A percentile compares a stretch with the other conserved stretches of the same genome.
These are phyloP conservation scores for Insectozyma bohioensis DNA, from an alignment of 1,139 yeast species.

Conservation along the genomic window DNA sequence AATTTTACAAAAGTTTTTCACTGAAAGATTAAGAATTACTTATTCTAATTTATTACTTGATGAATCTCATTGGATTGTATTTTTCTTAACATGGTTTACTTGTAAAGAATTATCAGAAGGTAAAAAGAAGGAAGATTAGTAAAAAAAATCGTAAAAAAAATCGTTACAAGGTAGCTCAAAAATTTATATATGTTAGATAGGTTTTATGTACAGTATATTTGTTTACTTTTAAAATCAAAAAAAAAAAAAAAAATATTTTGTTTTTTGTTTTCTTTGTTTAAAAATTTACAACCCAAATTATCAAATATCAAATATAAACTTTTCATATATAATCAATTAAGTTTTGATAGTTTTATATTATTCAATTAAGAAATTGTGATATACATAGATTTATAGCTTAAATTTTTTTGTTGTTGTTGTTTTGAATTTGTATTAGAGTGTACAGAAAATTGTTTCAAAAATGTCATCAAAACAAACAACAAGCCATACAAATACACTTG, in stretches of 20 bases:
- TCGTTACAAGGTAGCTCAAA: neutral
- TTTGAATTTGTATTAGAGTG: too few relatives aligned
- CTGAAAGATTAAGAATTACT: slow-evolving; percentile 3
- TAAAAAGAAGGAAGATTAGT: neutral
- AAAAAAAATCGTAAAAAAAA: slow-evolving; percentile 1
- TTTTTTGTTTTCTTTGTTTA: too few relatives aligned
- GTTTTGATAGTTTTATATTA: too few relatives aligned
- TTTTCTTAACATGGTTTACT: slow-evolving; percentile 11
- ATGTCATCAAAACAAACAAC: slow-evolving; percentile 5
- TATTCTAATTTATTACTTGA: slow-evolving; percentile 9
- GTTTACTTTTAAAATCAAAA: too few relatives aligned
- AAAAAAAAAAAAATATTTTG: too few relatives aligned
- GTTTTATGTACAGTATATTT: neutral
- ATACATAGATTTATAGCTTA: too few relatives aligned
- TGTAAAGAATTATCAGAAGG: slow-evolving; percentile 6
- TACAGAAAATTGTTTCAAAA: slow-evolving; percentile 13
- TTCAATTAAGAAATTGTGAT: too few relatives aligned
- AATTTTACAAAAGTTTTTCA: slow-evolving; percentile 4
- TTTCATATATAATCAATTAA: too few relatives aligned
- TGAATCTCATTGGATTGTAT: slow-evolving; percentile 13
- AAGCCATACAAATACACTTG: neutral
- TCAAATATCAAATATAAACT: too few relatives aligned
- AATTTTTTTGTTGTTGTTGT: too few relatives aligned
- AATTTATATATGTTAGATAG: slow-evolving; percentile 3
- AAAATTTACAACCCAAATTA: too few relatives aligned